phyloP scores from a whole-genome alignment of 768 basidiomycete species.

The Pleurotus djamor region DNA sequence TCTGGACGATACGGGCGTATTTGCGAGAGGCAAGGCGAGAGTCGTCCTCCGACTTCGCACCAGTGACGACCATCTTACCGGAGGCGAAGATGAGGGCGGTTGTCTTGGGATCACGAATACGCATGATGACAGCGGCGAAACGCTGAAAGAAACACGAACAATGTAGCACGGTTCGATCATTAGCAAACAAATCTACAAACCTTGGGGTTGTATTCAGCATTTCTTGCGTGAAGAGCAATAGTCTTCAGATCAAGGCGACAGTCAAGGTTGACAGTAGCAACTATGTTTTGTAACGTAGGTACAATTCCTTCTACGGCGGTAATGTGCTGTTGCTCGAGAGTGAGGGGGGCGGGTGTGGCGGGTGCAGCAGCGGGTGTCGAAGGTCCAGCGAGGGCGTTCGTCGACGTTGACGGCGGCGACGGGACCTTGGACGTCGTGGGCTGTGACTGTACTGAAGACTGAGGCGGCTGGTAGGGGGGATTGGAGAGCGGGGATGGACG shows the following conservation, averaged over 20 bases:
- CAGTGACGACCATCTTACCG: constrained; percentile 99
- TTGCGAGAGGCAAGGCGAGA: constrained; percentile 96
- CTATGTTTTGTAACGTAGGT: constrained; percentile 99
- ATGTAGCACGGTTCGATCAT: constrained; percentile 61
- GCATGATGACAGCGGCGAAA: constrained; percentile 99
- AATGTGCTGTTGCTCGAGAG: constrained; percentile 91
- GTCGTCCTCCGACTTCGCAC: constrained; percentile 98
- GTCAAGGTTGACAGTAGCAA: constrained; percentile 97
- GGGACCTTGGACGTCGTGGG: constrained; percentile 19
- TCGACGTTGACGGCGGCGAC: constrained; percentile 21
- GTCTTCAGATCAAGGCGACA: constrained; percentile 97
- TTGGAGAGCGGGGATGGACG: constrained; percentile 60
- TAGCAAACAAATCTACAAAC: constrained; percentile 64
- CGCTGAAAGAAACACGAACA: constrained; percentile 60
- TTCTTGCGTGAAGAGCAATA: constrained; percentile 95
- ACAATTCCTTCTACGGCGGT: constrained; percentile 98
- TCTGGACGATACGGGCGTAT: constrained; percentile 99
- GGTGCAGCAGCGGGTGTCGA: constrained; percentile 35
- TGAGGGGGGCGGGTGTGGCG: constrained; percentile 72
- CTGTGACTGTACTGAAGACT: constrained; percentile 19
- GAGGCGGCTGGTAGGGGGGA: constrained; percentile 38
- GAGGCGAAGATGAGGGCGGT: constrained; percentile 99
- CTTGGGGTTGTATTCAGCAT: constrained; percentile 99
- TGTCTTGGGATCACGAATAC: constrained; percentile 99
- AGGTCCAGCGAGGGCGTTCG: constrained; percentile 51